Conservation (phyloP, 2,329 filamentous ascomycete genomes). For the Sarocladium strictum region DNA sequence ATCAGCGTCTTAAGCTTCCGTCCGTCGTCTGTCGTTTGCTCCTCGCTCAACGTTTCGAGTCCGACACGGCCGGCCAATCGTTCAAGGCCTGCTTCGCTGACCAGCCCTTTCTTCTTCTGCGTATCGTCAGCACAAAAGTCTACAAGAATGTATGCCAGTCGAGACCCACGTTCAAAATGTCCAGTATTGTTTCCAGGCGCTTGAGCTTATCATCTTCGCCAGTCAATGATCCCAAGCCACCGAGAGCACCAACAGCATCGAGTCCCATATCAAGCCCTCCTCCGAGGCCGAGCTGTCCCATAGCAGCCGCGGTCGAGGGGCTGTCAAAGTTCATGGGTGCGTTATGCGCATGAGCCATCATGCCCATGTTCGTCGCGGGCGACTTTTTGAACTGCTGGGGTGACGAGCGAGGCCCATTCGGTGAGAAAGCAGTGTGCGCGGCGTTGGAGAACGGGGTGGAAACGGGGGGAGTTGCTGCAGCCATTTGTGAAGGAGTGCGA, state of each 20-base stretch:
- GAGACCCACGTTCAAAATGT: conserved; percentile 41
- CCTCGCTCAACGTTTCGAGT: conserved; percentile 58
- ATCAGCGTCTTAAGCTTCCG: conserved; percentile 50
- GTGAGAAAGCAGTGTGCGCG: conserved; percentile 53
- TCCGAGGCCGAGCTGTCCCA: conserved; percentile 49
- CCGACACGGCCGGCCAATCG: conserved; percentile 62
- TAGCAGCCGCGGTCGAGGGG: conserved; percentile 55
- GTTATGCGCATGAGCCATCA: conserved; percentile 40
- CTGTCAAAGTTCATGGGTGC: conserved; percentile 56
- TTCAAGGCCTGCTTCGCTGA: conserved; percentile 71
- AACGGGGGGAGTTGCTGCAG: conserved; percentile 57
- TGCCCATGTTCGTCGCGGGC: conserved; percentile 43
- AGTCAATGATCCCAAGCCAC: conserved; percentile 38
- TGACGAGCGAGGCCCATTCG: conserved; percentile 51
- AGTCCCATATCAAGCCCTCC: conserved; percentile 45
- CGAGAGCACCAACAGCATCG: conserved; percentile 41
- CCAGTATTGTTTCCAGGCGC: conserved; percentile 46
- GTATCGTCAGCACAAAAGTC: conserved; percentile 9
- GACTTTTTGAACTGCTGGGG: conserved; percentile 61
- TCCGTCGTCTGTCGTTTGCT: conserved; percentile 37
- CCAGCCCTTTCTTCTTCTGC: conserved; percentile 49
- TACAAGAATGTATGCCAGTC: background rate
- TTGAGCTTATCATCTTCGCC: conserved; percentile 50
- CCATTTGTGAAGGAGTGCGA: conserved; percentile 44
- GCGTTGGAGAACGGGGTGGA: conserved; percentile 60